Evolutionary conservation across 2,329 filamentous ascomycete species (phyloP), one percentile per base, ranked within the genome.

Genomic region (Scytalidium lignicola): DNA sequence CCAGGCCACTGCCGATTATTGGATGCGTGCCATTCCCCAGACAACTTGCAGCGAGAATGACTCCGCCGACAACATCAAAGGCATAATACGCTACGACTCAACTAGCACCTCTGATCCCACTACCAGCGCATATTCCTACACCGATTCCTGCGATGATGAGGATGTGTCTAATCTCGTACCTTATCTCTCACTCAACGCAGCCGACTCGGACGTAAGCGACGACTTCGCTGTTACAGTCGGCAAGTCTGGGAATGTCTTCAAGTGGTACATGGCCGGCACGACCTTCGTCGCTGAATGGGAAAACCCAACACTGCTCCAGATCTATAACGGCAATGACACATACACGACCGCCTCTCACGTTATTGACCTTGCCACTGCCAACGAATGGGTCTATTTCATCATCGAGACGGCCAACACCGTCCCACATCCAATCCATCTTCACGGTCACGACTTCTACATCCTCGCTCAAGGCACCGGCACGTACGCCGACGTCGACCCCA

Each of bases 1-100:
- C 50, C 60, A 64, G 6, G 10, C 32, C 10, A 71, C 69, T 3
- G 65, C 68, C 20, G 67, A 70, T 7, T 67, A 78, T 5, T 84
- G 79, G 78, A 78, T 85, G 68, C 74, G 80, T 37, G 70, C 74
- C 48, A 77, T 74, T 10, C 10, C 23, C 23, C 23, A 26, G 23
- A 26, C 23, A 26, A 10, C 10, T 10, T 26, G 6, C 3, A 82
- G 82, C 0, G n/a, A n/a, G n/a, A n/a, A n/a, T n/a, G n/a, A n/a
- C n/a, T n/a, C n/a, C n/a, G n/a, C 67, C 65, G 2, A 79, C 74
- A 41, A 62, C 62, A 17, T 65, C 65, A 13, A 59, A 49, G 3
- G 56, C 60, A 2, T n/a, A n/a, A n/a, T n/a, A n/a, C n/a, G n/a
- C n/a, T n/a, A n/a, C n/a, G n/a, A n/a, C n/a, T n/a, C n/a, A n/a